These are phyloP conservation scores for Iberis pinnata DNA, from an alignment of 345 rosid species.

Conservation along the genomic window DNA sequence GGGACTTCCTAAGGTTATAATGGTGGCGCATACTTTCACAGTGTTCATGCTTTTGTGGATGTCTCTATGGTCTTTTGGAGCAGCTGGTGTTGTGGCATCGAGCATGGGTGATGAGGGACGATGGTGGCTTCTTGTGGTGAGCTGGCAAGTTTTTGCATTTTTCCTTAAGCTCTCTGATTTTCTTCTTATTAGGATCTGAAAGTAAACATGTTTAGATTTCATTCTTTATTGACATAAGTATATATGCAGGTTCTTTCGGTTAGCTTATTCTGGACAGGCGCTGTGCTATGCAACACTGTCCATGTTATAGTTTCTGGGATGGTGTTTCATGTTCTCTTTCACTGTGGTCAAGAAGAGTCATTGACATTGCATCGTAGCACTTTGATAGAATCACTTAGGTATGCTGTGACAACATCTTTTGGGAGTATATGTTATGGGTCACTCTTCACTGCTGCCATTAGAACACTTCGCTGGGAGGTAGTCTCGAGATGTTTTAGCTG, in stretches of 20 bases:
- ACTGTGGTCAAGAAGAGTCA: constrained; percentile 69
- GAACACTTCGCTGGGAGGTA: constrained; percentile 98
- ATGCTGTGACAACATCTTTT: constrained; percentile 85
- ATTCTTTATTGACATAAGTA: constrained; percentile 2
- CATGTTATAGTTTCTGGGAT: constrained; percentile 95
- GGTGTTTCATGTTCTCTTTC: constrained; percentile 85
- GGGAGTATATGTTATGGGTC: constrained; percentile 98
- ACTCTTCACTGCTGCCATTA: constrained; percentile 90
- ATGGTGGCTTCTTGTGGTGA: constrained; percentile 99
- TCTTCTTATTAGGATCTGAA: background rate
- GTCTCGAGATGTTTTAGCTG: constrained; percentile 1
- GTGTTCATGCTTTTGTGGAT: constrained; percentile 78
- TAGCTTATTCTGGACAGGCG: constrained; percentile 98
- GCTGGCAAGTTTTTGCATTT: constrained; percentile 86
- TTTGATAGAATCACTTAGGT: constrained; percentile 54
- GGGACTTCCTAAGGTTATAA: constrained; percentile 79
- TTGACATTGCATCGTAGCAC: constrained; percentile 72
- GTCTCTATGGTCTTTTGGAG: constrained; percentile 87
- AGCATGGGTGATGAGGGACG: constrained; percentile 53
- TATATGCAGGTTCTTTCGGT: constrained; percentile 68
- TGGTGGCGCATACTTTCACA: constrained; percentile 77
- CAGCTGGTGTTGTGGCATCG: constrained; percentile 87
- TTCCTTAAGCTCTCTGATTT: constrained; percentile 10
- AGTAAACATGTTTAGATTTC: background rate
- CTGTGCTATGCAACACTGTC: constrained; percentile 84